These are phyloP conservation scores for Raphanus sativus DNA, from an alignment of 345 rosid genomes.

Conservation along the genomic window DNA sequence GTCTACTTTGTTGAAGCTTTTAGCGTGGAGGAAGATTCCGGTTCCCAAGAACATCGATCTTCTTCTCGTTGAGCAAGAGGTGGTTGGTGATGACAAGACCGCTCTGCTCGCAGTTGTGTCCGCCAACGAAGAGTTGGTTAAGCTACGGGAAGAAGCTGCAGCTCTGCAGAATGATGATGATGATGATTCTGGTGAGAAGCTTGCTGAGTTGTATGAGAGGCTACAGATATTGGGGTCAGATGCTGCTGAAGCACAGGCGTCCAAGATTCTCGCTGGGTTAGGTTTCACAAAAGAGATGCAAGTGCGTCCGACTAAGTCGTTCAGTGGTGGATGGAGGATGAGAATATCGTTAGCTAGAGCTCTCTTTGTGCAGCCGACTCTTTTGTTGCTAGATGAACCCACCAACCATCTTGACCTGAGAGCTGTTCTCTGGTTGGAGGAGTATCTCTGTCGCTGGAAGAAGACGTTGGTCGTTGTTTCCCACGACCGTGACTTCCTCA, in stretches of 20 bases:
- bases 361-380: slow-evolving; percentile 88
- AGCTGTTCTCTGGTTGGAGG: slow-evolving; percentile 94
- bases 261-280: slow-evolving; percentile 93
- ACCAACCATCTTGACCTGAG: slow-evolving; percentile 94
- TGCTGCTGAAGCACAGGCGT: slow-evolving; percentile 94
- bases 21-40: no score
- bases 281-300: slow-evolving; percentile 95
- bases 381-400: slow-evolving; percentile 3
- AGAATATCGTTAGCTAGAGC: slow-evolving; percentile 94
- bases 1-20: slow-evolving; percentile 12
- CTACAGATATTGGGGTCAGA: slow-evolving; percentile 88
- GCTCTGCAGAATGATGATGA: slow-evolving; percentile 48
- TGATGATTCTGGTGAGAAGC: slow-evolving; percentile 69
- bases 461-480: slow-evolving; percentile 92
- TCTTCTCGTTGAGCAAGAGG: slow-evolving; percentile 92
- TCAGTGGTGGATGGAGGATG: slow-evolving; percentile 94
- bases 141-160: slow-evolving; percentile 67
- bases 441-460: slow-evolving; percentile 86
- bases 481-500: slow-evolving; percentile 92
- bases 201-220: slow-evolving; percentile 78
- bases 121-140: slow-evolving; percentile 77
- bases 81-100: slow-evolving; percentile 80
- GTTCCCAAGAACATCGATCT: slow-evolving; percentile 47
- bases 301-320: slow-evolving; percentile 63
- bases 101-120: slow-evolving; percentile 91